Evolutionary conservation across 768 basidiomycete species (phyloP).

Genomic region (Collybia mongolica): DNA sequence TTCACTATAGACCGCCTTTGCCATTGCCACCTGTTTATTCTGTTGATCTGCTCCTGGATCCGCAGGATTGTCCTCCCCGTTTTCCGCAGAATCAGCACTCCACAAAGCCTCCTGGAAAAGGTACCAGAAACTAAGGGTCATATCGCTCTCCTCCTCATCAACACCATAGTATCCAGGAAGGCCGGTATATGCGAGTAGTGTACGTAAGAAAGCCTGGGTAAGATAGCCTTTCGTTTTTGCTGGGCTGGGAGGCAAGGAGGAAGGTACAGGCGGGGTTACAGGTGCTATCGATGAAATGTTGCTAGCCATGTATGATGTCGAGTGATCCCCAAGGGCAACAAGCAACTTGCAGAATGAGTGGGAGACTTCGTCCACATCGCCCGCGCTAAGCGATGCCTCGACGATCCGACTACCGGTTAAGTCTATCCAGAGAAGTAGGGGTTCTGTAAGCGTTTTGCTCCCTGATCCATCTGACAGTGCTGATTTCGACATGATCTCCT

Average conservation of each 20-base stretch:
- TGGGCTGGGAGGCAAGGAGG: slow-evolving; percentile 7
- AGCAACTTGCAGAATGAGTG: slow-evolving; percentile 81
- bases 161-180: slow-evolving; percentile 72
- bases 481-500: slow-evolving; percentile 77
- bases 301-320: slow-evolving; percentile 70
- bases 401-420: slow-evolving; percentile 49
- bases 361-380: slow-evolving; percentile 53
- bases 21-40: slow-evolving; percentile 48
- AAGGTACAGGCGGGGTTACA: slow-evolving; percentile 27
- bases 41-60: slow-evolving; percentile 17
- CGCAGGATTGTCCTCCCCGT: slow-evolving; percentile 26
- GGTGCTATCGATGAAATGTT: slow-evolving; percentile 53
- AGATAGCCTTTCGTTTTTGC: slow-evolving; percentile 44
- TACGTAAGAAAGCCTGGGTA: slow-evolving; percentile 67
- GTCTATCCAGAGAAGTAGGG: slow-evolving; percentile 79
- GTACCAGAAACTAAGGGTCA: slow-evolving; percentile 89
- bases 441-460: slow-evolving; percentile 74
- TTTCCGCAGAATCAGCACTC: slow-evolving; percentile 35
- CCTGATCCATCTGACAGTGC: slow-evolving; percentile 71
- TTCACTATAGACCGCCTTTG: slow-evolving; percentile 78
- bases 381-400: slow-evolving; percentile 30
- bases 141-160: slow-evolving; percentile 87
- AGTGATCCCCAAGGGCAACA: slow-evolving; percentile 83
- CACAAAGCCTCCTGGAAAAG: slow-evolving; percentile 86
- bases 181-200: slow-evolving; percentile 73